These are phyloP conservation scores for Hyphopichia fennica DNA, from an alignment of 1,139 yeast species.

Conservation along the genomic window DNA sequence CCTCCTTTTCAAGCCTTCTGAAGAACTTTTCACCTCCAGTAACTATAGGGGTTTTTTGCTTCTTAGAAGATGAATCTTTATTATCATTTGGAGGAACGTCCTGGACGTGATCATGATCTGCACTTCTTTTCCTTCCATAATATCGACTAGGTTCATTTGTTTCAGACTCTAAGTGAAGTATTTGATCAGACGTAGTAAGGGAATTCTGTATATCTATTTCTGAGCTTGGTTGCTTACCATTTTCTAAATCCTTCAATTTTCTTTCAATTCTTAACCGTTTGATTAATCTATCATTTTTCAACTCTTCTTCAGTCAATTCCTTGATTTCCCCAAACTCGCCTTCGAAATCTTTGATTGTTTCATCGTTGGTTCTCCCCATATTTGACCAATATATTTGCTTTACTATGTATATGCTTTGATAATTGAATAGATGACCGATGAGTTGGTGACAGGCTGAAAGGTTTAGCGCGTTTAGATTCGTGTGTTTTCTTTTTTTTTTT, in stretches of 20 bases:
- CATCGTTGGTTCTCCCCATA: constrained; percentile 1
- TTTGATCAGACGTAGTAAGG: not conserved
- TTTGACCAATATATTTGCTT: not conserved
- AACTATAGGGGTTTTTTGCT: not conserved
- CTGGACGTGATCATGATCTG: constrained; percentile 2
- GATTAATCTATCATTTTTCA: constrained; percentile 17
- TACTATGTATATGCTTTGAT: not conserved
- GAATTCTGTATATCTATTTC: not conserved
- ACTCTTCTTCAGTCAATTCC: constrained; percentile 19
- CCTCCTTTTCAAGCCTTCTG: not conserved
- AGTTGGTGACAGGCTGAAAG: not conserved
- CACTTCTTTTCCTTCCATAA: not conserved
- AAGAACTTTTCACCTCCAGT: constrained; percentile 1
- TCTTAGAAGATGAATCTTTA: constrained; percentile 3
- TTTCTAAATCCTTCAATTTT: constrained; percentile 7
- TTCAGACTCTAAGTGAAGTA: not conserved
- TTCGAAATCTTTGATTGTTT: constrained; percentile 22
- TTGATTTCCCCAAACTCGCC: constrained; percentile 32
- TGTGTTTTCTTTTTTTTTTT: not conserved
- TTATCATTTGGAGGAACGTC: constrained; percentile 2
- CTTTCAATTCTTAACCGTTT: constrained; percentile 14
- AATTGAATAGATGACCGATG: not conserved
- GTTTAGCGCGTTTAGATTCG: not conserved
- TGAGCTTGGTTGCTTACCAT: not conserved
- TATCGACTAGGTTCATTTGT: not conserved